phyloP scores from a whole-genome alignment of 148 eudicot species.

The Arbutus unedo region DNA sequence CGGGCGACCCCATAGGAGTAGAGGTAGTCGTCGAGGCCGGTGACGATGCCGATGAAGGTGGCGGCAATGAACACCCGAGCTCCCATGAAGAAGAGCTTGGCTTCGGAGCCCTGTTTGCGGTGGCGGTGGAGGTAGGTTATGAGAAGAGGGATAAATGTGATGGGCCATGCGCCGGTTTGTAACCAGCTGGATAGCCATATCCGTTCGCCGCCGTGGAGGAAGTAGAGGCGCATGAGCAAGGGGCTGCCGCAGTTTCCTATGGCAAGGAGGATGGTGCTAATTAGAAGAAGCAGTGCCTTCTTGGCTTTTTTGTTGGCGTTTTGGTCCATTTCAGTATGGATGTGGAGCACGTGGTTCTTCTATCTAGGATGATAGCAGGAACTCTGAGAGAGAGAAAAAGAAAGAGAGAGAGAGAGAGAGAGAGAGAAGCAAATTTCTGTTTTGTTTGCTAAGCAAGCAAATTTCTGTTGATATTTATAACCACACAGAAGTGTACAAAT shows the following conservation, averaged over 20 bases:
- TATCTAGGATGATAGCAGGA: too few species aligned
- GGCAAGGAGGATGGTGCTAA: slow-evolving; percentile 24
- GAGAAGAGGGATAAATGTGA: slow-evolving; percentile 39
- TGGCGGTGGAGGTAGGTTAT: slow-evolving; percentile 38
- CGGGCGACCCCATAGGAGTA: slow-evolving; percentile 51
- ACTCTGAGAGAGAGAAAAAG: too few species aligned
- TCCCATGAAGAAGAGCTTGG: slow-evolving; percentile 30
- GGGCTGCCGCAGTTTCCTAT: slow-evolving; percentile 61
- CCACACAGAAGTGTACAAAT: too few species aligned
- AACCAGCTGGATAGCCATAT: slow-evolving; percentile 57
- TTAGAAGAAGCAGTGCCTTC: slow-evolving; percentile 18
- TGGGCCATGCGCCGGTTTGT: slow-evolving; percentile 60
- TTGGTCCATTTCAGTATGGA: not conserved
- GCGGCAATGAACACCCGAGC: slow-evolving; percentile 23
- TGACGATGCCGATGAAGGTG: slow-evolving; percentile 33
- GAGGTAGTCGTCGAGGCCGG: slow-evolving; percentile 51
- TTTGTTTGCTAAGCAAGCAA: too few species aligned
- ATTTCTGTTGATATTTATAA: too few species aligned
- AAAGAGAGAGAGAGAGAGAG: too few species aligned
- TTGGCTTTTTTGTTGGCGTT: slow-evolving; percentile 16
- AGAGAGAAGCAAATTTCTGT: too few species aligned
- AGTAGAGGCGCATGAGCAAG: slow-evolving; percentile 63
- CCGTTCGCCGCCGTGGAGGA: slow-evolving; percentile 67
- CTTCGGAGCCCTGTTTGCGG: slow-evolving; percentile 13
- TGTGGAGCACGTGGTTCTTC: too few species aligned